These are phyloP conservation scores for Dacryopinax primogenitus DNA, from an alignment of 768 basidiomycete genomes.

Conservation along the genomic window DNA sequence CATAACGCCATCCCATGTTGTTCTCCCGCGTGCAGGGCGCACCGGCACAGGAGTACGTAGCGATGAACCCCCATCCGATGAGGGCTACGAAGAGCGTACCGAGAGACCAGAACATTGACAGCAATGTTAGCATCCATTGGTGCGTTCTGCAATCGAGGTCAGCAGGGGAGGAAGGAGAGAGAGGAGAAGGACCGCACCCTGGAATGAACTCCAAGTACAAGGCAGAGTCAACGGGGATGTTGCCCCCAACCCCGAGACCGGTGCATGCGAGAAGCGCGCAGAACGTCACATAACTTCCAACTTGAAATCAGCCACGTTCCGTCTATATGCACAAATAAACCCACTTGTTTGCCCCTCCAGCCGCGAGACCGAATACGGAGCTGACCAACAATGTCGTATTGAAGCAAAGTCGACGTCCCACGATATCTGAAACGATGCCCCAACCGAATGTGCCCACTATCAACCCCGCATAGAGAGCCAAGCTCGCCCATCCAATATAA, in stretches of 20 bases:
- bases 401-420: conserved; percentile 31
- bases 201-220: conserved; percentile 54
- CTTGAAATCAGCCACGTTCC: neutral
- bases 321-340: conserved; percentile 27
- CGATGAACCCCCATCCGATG: conserved; percentile 45
- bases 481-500: conserved; percentile 35
- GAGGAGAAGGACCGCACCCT: conserved; percentile 12
- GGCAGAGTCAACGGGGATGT: conserved; percentile 41
- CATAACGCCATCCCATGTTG: conserved; percentile 54
- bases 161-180: neutral
- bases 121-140: conserved; percentile 43
- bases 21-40: conserved; percentile 36
- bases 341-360: conserved; percentile 41
- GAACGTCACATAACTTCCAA: conserved; percentile 34
- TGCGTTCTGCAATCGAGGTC: conserved; percentile 38
- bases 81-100: conserved; percentile 41
- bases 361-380: conserved; percentile 40
- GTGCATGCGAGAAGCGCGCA: conserved; percentile 33
- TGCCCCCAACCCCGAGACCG: conserved; percentile 42
- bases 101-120: conserved; percentile 44
- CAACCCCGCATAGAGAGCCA: conserved; percentile 38
- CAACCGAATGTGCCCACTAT: conserved; percentile 38
- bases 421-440: conserved; percentile 21
- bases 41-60: conserved; percentile 40
- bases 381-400: conserved; percentile 36